These are phyloP conservation scores for Leccinum pachyderme DNA, from an alignment of 1,284 basidiomycete species.

Conservation along the genomic window DNA sequence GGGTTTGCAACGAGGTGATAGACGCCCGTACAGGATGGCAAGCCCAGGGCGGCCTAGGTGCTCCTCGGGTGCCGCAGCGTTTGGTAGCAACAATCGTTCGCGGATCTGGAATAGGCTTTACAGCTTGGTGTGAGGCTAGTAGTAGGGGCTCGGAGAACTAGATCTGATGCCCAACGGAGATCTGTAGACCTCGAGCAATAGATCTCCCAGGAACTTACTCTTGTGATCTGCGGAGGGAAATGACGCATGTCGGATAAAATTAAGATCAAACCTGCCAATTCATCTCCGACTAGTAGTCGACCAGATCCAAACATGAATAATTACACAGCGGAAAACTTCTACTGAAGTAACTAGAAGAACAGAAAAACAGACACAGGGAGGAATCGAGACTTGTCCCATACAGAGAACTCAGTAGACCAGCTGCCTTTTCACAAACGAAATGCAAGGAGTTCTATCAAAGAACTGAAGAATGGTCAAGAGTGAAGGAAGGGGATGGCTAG, in stretches of 20 bases:
- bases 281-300: constrained; percentile 4
- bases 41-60: background rate
- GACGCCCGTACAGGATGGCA: constrained; percentile 32
- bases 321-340: background rate
- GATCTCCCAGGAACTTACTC: too few relatives aligned
- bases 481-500: background rate
- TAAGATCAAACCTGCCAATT: background rate
- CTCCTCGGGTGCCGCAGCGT: background rate
- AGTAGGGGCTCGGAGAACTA: constrained; percentile 3
- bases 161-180: constrained; percentile 6
- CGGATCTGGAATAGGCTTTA: constrained; percentile 11
- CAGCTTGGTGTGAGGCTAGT: constrained; percentile 27
- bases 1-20: background rate
- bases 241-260: background rate
- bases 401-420: constrained; percentile 10
- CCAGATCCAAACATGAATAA: background rate
- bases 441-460: background rate
- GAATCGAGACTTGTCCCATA: background rate
- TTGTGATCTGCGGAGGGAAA: constrained; percentile 7
- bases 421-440: constrained; percentile 6
- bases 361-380: background rate
- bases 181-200: background rate
- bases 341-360: constrained; percentile 1
- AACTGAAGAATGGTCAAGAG: background rate
- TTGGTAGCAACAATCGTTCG: background rate